Evolutionary conservation across 2,329 filamentous ascomycete genomes (phyloP).

Genomic region (Chalaropsis ovoidea): DNA sequence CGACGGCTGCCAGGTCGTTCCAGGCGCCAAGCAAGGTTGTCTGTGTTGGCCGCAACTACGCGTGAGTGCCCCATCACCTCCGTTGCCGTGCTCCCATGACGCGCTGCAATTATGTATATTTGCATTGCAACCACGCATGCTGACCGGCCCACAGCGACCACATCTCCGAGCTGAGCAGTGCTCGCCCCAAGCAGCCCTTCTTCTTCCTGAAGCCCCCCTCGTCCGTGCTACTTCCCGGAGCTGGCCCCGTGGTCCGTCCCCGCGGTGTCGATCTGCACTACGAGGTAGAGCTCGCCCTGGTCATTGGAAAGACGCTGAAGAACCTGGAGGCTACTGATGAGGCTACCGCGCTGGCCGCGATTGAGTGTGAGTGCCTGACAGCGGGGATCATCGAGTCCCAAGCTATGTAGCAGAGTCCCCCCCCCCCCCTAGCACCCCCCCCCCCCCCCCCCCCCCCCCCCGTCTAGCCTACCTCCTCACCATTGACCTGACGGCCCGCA

Average conservation of each 20-base stretch:
- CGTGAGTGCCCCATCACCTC: slow-evolving; percentile 45
- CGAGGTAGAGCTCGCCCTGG: slow-evolving; percentile 84
- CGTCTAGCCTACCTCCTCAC: slow-evolving; percentile 67
- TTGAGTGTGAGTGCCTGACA: slow-evolving; percentile 51
- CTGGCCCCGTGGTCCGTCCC: slow-evolving; percentile 72
- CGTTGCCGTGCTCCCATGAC: slow-evolving; percentile 26
- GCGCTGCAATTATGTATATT: not conserved
- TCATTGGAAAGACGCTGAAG: slow-evolving; percentile 71
- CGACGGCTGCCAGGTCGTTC: slow-evolving; percentile 38
- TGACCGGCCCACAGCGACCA: too few relatives aligned
- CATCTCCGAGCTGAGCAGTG: slow-evolving; percentile 81
- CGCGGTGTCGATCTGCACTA: slow-evolving; percentile 80
- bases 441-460: not conserved
- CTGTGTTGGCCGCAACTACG: slow-evolving; percentile 94
- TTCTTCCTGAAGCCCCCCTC: slow-evolving; percentile 96
- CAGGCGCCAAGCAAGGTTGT: slow-evolving; percentile 63
- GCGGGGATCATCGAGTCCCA: not conserved
- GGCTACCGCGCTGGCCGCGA: slow-evolving; percentile 66
- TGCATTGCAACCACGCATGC: not conserved
- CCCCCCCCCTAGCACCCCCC: not conserved
- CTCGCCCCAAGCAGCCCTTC: slow-evolving; percentile 85
- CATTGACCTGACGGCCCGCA: slow-evolving; percentile 96
- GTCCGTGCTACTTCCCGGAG: slow-evolving; percentile 68
- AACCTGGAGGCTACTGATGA: slow-evolving; percentile 67
- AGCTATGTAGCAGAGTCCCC: not conserved